Percentiles rank a stretch among this genome's conserved stretches.
Conservation (phyloP, 2,329 filamentous ascomycete genomes). For the Monilinia fructicola region DNA sequence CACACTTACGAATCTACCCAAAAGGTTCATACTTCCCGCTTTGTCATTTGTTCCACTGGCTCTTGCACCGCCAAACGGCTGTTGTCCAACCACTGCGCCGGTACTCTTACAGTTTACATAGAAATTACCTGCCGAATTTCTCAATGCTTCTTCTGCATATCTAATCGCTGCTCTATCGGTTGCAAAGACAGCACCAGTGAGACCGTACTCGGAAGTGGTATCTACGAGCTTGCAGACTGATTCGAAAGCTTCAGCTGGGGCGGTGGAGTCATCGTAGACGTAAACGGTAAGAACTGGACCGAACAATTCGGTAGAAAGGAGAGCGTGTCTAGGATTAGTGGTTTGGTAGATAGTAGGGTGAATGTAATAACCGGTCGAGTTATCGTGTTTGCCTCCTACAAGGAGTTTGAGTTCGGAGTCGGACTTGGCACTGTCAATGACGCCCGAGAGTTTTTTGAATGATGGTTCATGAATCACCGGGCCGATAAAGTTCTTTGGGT, state of each 20-base stretch:
- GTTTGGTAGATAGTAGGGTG: conserved; percentile 80
- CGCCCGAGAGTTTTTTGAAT: conserved; percentile 75
- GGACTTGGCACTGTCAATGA: conserved; percentile 76
- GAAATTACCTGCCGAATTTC: conserved; percentile 77
- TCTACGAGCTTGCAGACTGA: conserved; percentile 64
- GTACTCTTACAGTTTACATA: conserved; percentile 84
- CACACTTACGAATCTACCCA: conserved; percentile 65
- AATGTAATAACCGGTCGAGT: conserved; percentile 77
- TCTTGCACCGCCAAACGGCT: conserved; percentile 67
- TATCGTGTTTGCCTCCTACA: conserved; percentile 74
- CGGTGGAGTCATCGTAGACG: conserved; percentile 69
- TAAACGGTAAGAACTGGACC: conserved; percentile 73
- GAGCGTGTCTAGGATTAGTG: conserved; percentile 68
- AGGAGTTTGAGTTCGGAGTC: conserved; percentile 72
- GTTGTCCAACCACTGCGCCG: conserved; percentile 69
- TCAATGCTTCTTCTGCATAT: conserved; percentile 67
- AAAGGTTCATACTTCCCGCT: conserved; percentile 63
- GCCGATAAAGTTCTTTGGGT: conserved; percentile 77
- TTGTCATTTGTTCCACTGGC: conserved; percentile 73
- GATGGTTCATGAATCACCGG: conserved; percentile 83
- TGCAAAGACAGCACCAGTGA: conserved; percentile 76
- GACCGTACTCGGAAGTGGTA: conserved; percentile 69
- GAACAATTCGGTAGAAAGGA: conserved; percentile 78
- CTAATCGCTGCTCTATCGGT: conserved; percentile 64
- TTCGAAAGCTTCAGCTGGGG: conserved; percentile 55